Conservation (phyloP, 2,329 filamentous ascomycete species). For the Scedosporium apiospermum region DNA sequence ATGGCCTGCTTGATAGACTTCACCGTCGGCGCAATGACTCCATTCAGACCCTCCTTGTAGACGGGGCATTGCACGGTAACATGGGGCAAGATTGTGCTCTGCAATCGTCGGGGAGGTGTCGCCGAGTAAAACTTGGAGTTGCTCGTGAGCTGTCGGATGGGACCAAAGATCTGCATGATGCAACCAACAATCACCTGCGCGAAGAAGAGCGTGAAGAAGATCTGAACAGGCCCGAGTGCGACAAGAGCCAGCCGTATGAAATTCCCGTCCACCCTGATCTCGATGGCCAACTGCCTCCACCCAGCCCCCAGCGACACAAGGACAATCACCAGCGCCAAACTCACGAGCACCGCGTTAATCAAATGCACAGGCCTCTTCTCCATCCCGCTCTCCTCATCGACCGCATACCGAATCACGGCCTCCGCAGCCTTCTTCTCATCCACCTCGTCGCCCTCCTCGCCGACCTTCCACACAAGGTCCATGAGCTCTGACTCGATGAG, state of each 20-base stretch:
- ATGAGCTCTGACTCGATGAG: slow-evolving; percentile 68
- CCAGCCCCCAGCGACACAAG: slow-evolving; percentile 59
- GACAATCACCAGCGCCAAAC: slow-evolving; percentile 56
- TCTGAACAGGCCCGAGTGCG: slow-evolving; percentile 57
- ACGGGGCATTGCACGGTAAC: slow-evolving; percentile 80
- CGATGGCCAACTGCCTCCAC: slow-evolving; percentile 58
- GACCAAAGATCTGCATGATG: slow-evolving; percentile 66
- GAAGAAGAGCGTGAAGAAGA: slow-evolving; percentile 79
- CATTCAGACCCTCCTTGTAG: slow-evolving; percentile 72
- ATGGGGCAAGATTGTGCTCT: slow-evolving; percentile 51
- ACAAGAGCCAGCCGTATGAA: slow-evolving; percentile 57
- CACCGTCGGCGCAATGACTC: slow-evolving; percentile 69
- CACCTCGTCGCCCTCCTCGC: slow-evolving; percentile 42
- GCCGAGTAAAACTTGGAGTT: slow-evolving; percentile 83
- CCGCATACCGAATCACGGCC: slow-evolving; percentile 10
- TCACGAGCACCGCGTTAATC: slow-evolving; percentile 60
- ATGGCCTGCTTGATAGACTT: slow-evolving; percentile 70
- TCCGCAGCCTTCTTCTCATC: slow-evolving; percentile 14
- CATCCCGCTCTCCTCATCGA: slow-evolving; percentile 65
- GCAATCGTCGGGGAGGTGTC: slow-evolving; percentile 53
- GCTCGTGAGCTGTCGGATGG: slow-evolving; percentile 59
- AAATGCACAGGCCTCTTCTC: slow-evolving; percentile 57
- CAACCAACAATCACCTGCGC: slow-evolving; percentile 69
- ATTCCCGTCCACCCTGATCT: slow-evolving; percentile 54
- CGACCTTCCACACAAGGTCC: slow-evolving; percentile 64